Evolutionary conservation across 306 rosid species (phyloP).

Genomic region (Ceratonia siliqua): DNA sequence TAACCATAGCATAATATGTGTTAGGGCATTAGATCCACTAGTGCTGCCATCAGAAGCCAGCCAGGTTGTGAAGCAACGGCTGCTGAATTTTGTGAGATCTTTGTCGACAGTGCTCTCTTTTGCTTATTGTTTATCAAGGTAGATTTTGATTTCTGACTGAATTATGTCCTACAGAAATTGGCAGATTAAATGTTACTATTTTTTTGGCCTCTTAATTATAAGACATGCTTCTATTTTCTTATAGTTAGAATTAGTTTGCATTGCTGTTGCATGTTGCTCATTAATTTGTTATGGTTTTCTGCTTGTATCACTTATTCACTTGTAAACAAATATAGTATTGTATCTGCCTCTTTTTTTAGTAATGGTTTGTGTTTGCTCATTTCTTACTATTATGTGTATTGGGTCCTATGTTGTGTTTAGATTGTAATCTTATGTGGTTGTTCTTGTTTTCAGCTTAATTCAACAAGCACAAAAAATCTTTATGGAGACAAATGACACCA

Average conservation of each 20-base stretch:
- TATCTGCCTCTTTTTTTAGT: not conserved
- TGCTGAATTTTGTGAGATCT: slow-evolving; percentile 74
- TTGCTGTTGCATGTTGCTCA: slow-evolving; percentile 11
- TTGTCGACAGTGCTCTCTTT: slow-evolving; percentile 89
- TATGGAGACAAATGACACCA: slow-evolving; percentile 69
- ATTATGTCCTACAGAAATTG: not conserved
- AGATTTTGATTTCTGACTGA: slow-evolving; percentile 26
- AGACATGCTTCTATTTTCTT: not conserved
- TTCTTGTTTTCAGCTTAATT: slow-evolving; percentile 78
- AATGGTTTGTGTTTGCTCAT: not conserved
- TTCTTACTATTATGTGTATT: slow-evolving; percentile 22
- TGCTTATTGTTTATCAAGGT: slow-evolving; percentile 90
- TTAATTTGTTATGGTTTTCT: not conserved
- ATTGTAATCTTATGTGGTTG: slow-evolving; percentile 32
- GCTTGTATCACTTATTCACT: slow-evolving; percentile 6
- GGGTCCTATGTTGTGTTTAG: slow-evolving; percentile 23
- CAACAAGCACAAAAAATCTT: slow-evolving; percentile 85
- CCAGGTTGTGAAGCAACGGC: slow-evolving; percentile 87
- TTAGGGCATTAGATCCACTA: slow-evolving; percentile 88
- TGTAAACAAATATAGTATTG: not conserved
- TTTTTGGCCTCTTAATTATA: not conserved
- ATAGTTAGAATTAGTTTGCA: slow-evolving; percentile 17
- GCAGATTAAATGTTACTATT: not conserved
- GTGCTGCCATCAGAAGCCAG: slow-evolving; percentile 74
- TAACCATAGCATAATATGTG: slow-evolving; percentile 46